Evolutionary conservation across 2,329 filamentous ascomycete species (phyloP), one percentile per base, ranked within the genome.

Genomic region (Cladorrhinum sp.): DNA sequence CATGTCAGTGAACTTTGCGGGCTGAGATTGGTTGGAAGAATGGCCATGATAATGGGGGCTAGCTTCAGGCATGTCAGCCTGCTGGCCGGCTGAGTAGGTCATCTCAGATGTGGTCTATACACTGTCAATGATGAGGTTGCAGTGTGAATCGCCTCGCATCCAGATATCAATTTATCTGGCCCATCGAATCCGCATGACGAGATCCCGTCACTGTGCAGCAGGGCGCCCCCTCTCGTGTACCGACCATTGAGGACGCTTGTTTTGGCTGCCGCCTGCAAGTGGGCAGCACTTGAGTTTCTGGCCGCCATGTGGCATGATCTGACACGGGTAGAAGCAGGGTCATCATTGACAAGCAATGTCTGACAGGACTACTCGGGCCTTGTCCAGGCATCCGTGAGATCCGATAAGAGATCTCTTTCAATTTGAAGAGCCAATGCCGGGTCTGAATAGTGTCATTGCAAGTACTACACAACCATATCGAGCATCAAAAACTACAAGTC

Each of bases 251-350:
- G 45, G n/a, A 23, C 36, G 32, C 23, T 45, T 53, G 18, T 10
- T 41, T n/a, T 55, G 50, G 50, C 50, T 50, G 55, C 55, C 56
- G 52, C 23, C 51, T 55, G 52, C 23, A 25, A 20, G 18, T 56
- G 38, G 51, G 51, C 23, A 49, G n/a, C 32, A 50, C 36, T 45
- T 53, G 53, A 50, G 18, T n/a, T 41, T 36, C 25, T 57, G 51
- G 23, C 50, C 38, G 64, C 66, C 66, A 66, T 66, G 64, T 67
- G 64, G 66, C 66, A 63, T 55, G 36, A 58, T 56, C 49, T 56
- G 54, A 60, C 48, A 50, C 64, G 49, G 49, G 53, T 48, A 50
- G 53, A 38, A 51, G 49, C 29, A 60, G 57, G 50, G 41, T 55
- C 20, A 32, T 29, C 25, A 29, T 4, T 29, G 25, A 29, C 25